phyloP scores from a whole-genome alignment of 2,329 filamentous ascomycete species.

The Neonectria ditissima region DNA sequence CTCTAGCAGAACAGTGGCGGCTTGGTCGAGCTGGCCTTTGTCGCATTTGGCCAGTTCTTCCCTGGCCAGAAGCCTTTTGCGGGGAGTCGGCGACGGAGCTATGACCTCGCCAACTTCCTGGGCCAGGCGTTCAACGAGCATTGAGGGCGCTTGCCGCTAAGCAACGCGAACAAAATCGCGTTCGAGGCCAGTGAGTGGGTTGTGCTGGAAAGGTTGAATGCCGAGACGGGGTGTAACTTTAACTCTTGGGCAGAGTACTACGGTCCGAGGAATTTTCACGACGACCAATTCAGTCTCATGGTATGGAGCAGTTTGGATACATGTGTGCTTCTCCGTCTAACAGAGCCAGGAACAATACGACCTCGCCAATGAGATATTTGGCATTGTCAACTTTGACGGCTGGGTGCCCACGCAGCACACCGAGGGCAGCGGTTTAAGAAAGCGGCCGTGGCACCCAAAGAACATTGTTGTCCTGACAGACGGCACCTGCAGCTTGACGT shows the following conservation, averaged over 20 bases:
- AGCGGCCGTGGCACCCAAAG: conserved; percentile 32
- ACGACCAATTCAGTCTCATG: conserved; percentile 9
- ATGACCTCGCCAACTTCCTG: conserved; percentile 3
- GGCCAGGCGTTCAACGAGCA: background rate
- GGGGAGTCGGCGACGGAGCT: conserved; percentile 8
- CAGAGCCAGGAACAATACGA: conserved; percentile 11
- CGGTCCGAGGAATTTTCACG: conserved; percentile 1
- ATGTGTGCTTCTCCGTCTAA: background rate
- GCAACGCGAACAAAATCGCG: background rate
- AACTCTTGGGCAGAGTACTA: conserved; percentile 16
- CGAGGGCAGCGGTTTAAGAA: background rate
- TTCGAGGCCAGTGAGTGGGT: conserved; percentile 12
- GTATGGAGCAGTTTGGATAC: background rate
- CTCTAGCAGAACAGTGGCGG: conserved; percentile 9
- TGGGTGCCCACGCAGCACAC: conserved; percentile 6
- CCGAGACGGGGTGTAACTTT: conserved; percentile 2
- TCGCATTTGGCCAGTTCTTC: conserved; percentile 18
- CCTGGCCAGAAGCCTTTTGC: conserved; percentile 7
- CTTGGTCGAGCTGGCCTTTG: conserved; percentile 6
- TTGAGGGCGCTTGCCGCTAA: background rate
- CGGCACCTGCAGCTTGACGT: conserved; percentile 70
- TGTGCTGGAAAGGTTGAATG: conserved; percentile 5
- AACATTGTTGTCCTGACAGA: conserved; percentile 62
- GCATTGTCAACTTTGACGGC: conserved; percentile 3
- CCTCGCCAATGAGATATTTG: conserved; percentile 1